Base-by-base conservation (phyloP, 495 filamentous ascomycete genomes). In the Penicillium bialowiezense region DNA sequence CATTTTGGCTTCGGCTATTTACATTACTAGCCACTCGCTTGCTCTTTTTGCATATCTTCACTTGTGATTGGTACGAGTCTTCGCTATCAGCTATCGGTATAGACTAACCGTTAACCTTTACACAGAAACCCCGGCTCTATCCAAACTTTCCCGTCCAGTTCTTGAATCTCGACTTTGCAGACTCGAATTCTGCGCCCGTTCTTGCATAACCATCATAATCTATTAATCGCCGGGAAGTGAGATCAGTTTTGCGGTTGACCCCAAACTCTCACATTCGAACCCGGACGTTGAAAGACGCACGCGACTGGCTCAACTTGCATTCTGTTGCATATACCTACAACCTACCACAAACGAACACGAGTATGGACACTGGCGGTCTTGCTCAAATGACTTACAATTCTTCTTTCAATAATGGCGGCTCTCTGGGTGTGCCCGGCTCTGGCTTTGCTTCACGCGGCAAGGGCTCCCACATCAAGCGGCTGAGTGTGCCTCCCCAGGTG, bases 301-400 rank as follows among this genome's bases (percentile, higher is more conserved):
- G 50, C 56, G 34, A 54, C 51, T 56, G 47, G 49, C 45, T 49
- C 52, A 37, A 32, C 56, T 50, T 50, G 45, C 35, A 35, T 44
- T 55, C 51, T 51, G 28, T 64, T 69, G 66, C 70, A 71, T 68
- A 73, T 74, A 70, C 37, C 49, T 45, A 47, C 54, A 56, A 55
- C 35, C 58, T 50, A 28, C 47, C 47, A 32, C 59, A 41, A 31
- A 55, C 50, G 59, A 76, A 52, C 49, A 75, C 85, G 88, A 90
- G 87, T 80, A 93, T 96, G 84, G 87, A 96, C 91, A 84, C 91
- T 81, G 93, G 91, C 81, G 90, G 91, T 91, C 89, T 96, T 79
- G 87, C 92, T 91, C 93, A 96, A 79, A 97, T 98, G 95, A 87
- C 89, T 70, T 95, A 92, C 80, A 86, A 88, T 74, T 86, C 75